Conservation (phyloP, 2,329 filamentous ascomycete genomes). For the Trichoderma guizhouense region DNA sequence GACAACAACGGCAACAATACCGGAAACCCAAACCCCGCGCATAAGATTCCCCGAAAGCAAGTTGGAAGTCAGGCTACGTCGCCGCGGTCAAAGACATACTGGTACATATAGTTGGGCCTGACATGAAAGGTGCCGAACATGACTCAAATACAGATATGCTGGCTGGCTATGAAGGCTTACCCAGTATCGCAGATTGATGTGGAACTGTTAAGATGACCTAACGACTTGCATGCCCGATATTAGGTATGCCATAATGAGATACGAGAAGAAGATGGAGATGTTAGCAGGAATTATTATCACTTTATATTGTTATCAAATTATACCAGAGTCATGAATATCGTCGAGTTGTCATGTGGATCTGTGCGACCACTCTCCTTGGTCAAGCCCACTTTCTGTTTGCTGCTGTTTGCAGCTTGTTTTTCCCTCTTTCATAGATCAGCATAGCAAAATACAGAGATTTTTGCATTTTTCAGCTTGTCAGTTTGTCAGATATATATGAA, state of each 20-base stretch:
- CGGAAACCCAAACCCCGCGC: background rate
- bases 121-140: background rate
- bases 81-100: background rate
- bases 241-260: background rate
- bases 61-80: background rate
- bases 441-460: too few species aligned
- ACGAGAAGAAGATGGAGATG: background rate
- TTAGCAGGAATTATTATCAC: background rate
- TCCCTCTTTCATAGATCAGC: too few species aligned
- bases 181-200: background rate
- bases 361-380: too few species aligned
- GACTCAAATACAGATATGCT: background rate
- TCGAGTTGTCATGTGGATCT: too few species aligned
- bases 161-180: background rate
- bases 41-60: background rate
- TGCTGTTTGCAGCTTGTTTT: too few species aligned
- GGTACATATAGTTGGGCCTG: background rate
- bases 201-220: background rate
- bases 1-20: slow-evolving; percentile 20
- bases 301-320: background rate
- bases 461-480: too few species aligned
- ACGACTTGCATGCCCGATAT: background rate
- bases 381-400: too few species aligned
- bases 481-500: too few species aligned
- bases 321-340: background rate